Conservation (phyloP, 306 rosid genomes). For the Pueraria montana region DNA sequence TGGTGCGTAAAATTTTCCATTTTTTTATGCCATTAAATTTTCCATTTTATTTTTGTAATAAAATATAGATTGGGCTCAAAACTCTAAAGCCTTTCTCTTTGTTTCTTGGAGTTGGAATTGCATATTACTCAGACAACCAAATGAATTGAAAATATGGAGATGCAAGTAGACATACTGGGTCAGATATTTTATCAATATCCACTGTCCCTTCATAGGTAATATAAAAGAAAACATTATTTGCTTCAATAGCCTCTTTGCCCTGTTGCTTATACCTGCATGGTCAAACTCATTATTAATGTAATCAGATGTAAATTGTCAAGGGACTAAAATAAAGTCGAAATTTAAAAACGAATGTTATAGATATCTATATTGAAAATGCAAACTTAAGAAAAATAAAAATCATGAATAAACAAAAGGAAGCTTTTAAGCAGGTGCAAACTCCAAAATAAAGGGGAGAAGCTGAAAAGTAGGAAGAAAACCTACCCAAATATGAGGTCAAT, state of each 20-base stretch:
- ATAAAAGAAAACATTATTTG: constrained; percentile 95
- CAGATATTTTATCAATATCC: constrained; percentile 93
- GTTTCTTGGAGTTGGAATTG: constrained; percentile 11
- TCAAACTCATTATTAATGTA: constrained; percentile 50
- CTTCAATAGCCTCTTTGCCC: constrained; percentile 89
- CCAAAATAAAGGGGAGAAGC: constrained; percentile 16
- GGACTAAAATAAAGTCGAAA: constrained; percentile 45
- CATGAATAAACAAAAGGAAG: constrained; percentile 23
- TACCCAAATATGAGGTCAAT: constrained; percentile 98
- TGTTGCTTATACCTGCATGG: constrained; percentile 90
- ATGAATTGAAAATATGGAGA: constrained; percentile 39
- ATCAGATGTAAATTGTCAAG: constrained; percentile 35
- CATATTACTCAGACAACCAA: constrained; percentile 38
- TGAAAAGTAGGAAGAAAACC: constrained; percentile 27
- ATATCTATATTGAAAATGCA: constrained; percentile 40
- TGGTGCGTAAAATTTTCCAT: not conserved
- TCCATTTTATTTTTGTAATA: too few species aligned
- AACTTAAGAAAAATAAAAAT: constrained; percentile 42
- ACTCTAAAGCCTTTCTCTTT: constrained; percentile 11
- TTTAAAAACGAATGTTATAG: constrained; percentile 35
- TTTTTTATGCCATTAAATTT: constrained; percentile 21
- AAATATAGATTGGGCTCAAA: too few species aligned
- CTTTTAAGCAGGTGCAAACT: constrained; percentile 29
- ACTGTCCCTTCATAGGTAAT: constrained; percentile 95
- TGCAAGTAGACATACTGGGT: constrained; percentile 76